Base-by-base conservation (phyloP, 371 early-diverging fungal genomes). In the Blakeslea trispora region DNA sequence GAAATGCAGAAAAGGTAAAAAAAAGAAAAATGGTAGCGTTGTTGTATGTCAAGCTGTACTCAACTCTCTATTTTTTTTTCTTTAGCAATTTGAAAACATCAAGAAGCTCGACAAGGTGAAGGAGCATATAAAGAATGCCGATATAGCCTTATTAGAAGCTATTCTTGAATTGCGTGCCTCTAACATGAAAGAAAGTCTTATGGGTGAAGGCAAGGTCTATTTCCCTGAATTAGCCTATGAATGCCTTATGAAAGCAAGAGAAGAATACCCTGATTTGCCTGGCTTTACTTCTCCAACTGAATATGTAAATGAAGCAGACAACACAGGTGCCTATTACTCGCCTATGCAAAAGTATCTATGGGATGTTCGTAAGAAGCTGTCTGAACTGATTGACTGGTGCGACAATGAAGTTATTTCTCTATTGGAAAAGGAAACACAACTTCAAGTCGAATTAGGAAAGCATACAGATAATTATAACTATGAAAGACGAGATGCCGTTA, bases 321-420 rank as follows among this genome's bases (percentile, higher is more conserved):
- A 75, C 13, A 75, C 74, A 2, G 79, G 75, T 31, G 76, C 72
- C n/a, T 71, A 62, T 24, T 79, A 75, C 56, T 71, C 76, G 3
- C 76, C 79, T 28, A 69, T 75, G 68, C 79, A 79, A 47, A 58
- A 61, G 35, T 79, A 74, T 35, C 56, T 79, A 22, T 79, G 79
- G 79, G 76, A 75, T 54, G 69, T 75, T 1, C 74, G 75, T 40
- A 31, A 50, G 1, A 53, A 58, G 39, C 8, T 66, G 15, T 34
- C 46, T 28, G 62, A 58, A 23, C 45, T 66, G 23, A 50, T 58
- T 34, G 6, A 19, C 23, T 66, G 67, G 67, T 66, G 67, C 48
- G 59, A 61, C 47, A 19, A 55, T 17, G 57, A 61, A 50, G 52
- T 37, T 10, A 21, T 61, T 5, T 32, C 46, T 5, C 31, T 51